Evolutionary conservation across 129 eudicot species (phyloP), one percentile per base, ranked within the genome.

Genomic region (Erigeron canadensis): DNA sequence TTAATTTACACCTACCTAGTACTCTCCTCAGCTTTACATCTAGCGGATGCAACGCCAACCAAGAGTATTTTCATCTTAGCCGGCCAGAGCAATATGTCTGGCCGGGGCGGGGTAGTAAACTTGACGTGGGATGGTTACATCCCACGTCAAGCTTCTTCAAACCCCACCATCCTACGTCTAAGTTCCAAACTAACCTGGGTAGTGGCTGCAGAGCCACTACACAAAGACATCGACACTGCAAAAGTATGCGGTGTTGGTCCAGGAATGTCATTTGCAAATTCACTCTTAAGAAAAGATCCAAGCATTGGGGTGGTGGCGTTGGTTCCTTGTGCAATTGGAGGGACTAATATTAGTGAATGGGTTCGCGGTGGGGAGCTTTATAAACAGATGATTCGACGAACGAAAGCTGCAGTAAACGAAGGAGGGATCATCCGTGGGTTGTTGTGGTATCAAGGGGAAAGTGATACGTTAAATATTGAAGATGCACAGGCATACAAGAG

Each of bases 81-180:
- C 75, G 98, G 98, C 37, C 98, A 93, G 55, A 89, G 98, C 79
- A 93, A 93, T 82, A 93, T 93, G 98, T 68, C 96, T 8, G 96
- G 95, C 16, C 86, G 95, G 15, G 98, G 98, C 2, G 98, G 96
- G 21, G 87, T 93, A 0, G n/a, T 75, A 2, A 85, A 89, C 68
- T 68, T 45, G 45, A 85, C 84, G 0, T 89, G 96, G 95, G 91
- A 89, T 62, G 83, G 90, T 6, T 4, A 83, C 51, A 78, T 93
- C 60, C 98, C 98, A 34, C 74, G 39, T 3, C 61, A 85, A 28
- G 77, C 87, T 63, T 48, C 73, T 7, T 75, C 88, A 12, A 85
- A 69, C 73, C 70, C 79, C 0, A 54, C 63, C 2, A 38, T 89
- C 75, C 77, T 87, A 62, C 88, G 90, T 3, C 86, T 93, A 19